A percentile compares a stretch with the other conserved stretches of the same genome.
Conservation (phyloP, 164 flowering plant genomes). For the Vitis rupestris region DNA sequence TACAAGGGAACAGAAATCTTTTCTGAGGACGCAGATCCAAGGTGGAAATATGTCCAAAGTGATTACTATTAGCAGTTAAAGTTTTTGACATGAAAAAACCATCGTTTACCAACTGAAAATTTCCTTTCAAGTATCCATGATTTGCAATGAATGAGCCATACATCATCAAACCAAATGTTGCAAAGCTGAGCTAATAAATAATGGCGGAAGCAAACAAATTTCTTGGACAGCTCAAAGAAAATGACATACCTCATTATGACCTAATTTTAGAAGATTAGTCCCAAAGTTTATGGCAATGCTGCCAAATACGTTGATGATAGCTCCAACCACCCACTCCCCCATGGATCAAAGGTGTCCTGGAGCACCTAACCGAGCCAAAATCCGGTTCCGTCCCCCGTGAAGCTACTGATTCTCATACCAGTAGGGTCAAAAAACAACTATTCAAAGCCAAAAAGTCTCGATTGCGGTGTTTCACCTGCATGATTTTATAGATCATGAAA, state of each 20-base stretch:
- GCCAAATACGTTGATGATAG: constrained; percentile 84
- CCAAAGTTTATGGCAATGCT: constrained; percentile 97
- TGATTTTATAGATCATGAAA: constrained; percentile 2
- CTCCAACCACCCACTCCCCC: constrained; percentile 99
- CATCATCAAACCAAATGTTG: too few species aligned
- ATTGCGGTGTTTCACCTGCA: constrained; percentile 9
- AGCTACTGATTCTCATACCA: constrained; percentile 7
- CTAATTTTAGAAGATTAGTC: constrained; percentile 93
- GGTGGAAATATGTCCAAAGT: too few species aligned
- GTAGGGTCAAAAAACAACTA: not conserved
- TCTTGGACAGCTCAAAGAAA: not conserved
- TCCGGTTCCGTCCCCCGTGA: constrained; percentile 1
- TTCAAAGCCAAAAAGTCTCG: not conserved
- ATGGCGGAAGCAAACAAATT: not conserved
- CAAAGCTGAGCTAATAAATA: too few species aligned
- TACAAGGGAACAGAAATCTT: too few species aligned
- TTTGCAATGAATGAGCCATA: too few species aligned
- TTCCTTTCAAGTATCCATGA: too few species aligned
- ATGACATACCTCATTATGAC: constrained; percentile 73
- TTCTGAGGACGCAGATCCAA: too few species aligned
- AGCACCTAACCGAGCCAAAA: constrained; percentile 12
- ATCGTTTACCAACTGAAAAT: too few species aligned
- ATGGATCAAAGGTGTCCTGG: constrained; percentile 32
- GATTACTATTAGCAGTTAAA: too few species aligned
- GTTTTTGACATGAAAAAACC: too few species aligned